Conservation (phyloP, 202 grass and related monocot species). For the Zoysia matrella region DNA sequence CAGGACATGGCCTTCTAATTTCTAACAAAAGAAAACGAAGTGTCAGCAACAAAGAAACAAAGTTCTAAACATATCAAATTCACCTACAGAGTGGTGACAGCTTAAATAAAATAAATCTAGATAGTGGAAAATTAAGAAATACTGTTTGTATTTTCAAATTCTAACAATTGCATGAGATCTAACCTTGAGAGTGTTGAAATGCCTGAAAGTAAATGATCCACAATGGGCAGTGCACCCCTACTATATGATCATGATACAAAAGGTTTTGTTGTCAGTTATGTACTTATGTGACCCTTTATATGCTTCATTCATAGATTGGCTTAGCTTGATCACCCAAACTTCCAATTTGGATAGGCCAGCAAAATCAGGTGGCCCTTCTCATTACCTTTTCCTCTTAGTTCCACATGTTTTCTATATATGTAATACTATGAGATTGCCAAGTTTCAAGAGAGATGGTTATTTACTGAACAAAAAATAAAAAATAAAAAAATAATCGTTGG, state of each 20-base stretch:
- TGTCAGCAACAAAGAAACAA: slow-evolving; percentile 20
- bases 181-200: slow-evolving; percentile 5
- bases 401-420: background rate
- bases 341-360: slow-evolving; percentile 25
- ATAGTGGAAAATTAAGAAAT: background rate
- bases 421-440: slow-evolving; percentile 24
- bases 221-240: slow-evolving; percentile 17
- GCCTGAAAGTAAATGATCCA: slow-evolving; percentile 12
- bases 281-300: slow-evolving; percentile 8
- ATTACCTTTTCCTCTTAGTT: background rate
- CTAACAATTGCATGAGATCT: background rate
- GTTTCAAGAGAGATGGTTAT: slow-evolving; percentile 13
- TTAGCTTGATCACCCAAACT: slow-evolving; percentile 28
- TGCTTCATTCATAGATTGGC: slow-evolving; percentile 31
- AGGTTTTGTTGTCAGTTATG: background rate
- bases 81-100: background rate
- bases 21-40: background rate
- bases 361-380: slow-evolving; percentile 6
- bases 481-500: background rate
- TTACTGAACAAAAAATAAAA: slow-evolving; percentile 32
- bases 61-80: slow-evolving; percentile 7
- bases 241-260: slow-evolving; percentile 13
- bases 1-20: slow-evolving; percentile 5
- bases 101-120: background rate
- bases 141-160: slow-evolving; percentile 22